phyloP scores from a whole-genome alignment of 371 early-diverging fungal genomes.

The Actinomortierella wolfii region DNA sequence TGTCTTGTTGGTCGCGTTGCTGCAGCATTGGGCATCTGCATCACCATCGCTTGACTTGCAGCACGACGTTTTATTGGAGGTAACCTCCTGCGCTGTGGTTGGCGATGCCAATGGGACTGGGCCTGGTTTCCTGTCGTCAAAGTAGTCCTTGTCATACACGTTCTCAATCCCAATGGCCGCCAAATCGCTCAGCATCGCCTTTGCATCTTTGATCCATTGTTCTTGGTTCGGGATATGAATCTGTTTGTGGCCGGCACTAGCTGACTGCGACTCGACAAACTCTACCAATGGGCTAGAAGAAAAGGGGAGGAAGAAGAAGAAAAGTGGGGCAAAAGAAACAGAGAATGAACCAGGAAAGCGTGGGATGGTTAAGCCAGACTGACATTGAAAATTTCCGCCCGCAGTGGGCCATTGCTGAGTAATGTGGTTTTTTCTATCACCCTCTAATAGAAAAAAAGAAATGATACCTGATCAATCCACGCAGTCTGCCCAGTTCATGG shows the following conservation, averaged over 20 bases:
- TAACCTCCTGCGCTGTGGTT: too few species aligned
- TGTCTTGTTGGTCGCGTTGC: not conserved
- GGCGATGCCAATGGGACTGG: not conserved
- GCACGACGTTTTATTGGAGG: constrained; percentile 11
- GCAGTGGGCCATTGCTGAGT: constrained; percentile 6
- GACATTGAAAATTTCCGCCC: not conserved
- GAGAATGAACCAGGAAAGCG: too few species aligned
- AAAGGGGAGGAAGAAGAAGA: not conserved
- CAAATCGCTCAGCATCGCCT: constrained; percentile 22
- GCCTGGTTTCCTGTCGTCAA: constrained; percentile 16
- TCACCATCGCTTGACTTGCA: constrained; percentile 8
- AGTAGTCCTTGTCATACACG: constrained; percentile 41
- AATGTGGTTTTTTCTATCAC: not conserved
- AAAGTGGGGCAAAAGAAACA: not conserved
- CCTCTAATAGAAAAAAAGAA: not conserved
- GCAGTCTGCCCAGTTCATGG: constrained; percentile 32
- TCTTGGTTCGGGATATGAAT: not conserved
- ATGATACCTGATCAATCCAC: constrained; percentile 39
- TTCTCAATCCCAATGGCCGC: constrained; percentile 32
- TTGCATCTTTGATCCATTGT: constrained; percentile 21
- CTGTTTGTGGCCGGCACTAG: not conserved
- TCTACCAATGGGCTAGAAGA: not conserved
- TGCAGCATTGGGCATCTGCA: not conserved
- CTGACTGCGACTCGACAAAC: not conserved
- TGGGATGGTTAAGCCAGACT: too few species aligned